These are phyloP conservation scores for Aspergillus tanneri DNA, from an alignment of 2,329 filamentous ascomycete species.

Conservation along the genomic window DNA sequence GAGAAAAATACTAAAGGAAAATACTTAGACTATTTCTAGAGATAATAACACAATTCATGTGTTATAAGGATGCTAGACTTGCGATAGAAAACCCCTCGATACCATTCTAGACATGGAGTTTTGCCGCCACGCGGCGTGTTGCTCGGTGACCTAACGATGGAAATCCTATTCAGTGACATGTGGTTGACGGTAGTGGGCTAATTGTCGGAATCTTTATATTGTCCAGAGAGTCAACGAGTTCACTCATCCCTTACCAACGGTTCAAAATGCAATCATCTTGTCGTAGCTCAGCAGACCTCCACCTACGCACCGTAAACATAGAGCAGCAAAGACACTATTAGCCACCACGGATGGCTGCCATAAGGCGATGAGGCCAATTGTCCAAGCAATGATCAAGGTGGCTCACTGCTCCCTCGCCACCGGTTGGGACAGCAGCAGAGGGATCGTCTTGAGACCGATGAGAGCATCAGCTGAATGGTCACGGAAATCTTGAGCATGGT, in stretches of 20 bases:
- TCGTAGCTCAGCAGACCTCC: conserved; percentile 1
- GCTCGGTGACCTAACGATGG: conserved; percentile 2
- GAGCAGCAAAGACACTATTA: background rate
- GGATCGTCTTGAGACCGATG: conserved; percentile 3
- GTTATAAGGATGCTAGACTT: background rate
- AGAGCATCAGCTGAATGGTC: conserved; percentile 2
- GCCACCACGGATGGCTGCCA: conserved; percentile 1
- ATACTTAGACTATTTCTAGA: background rate
- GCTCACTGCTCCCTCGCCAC: background rate
- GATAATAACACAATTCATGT: background rate
- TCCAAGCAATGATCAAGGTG: background rate
- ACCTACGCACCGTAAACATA: background rate
- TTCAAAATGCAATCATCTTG: background rate
- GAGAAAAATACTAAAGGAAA: background rate
- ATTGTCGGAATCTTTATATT: background rate
- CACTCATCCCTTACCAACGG: conserved; percentile 1
- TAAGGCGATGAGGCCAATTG: conserved; percentile 1
- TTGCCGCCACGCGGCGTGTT: conserved; percentile 2
- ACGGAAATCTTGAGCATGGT: conserved; percentile 3
- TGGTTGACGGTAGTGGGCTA: conserved; percentile 3
- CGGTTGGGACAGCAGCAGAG: background rate
- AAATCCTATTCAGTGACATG: conserved; percentile 2
- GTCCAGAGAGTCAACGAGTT: background rate
- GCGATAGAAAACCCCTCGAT: conserved; percentile 5
- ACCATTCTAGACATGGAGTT: conserved; percentile 3